Percentiles rank a stretch among this genome's conserved stretches.
phyloP scores from a whole-genome alignment of 805 yeast genomes.

The Candida nitratophila region DNA sequence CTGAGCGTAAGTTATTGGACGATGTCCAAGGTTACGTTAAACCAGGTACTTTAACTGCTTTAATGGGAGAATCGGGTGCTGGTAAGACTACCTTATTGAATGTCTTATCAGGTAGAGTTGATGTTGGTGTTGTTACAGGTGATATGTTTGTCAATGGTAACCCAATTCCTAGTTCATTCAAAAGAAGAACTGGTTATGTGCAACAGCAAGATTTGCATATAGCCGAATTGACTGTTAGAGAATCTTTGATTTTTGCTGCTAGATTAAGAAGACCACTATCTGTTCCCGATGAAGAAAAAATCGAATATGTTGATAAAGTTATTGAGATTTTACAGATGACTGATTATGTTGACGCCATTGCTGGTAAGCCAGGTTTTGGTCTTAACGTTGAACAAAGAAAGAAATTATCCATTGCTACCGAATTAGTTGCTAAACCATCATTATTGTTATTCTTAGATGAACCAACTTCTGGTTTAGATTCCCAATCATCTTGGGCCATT shows the following conservation, averaged over 20 bases:
- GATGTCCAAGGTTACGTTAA: conserved; percentile 36
- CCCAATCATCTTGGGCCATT: conserved; percentile 55
- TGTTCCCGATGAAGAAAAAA: conserved; percentile 34
- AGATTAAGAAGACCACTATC: conserved; percentile 36
- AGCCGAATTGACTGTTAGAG: conserved; percentile 44
- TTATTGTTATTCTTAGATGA: conserved; percentile 49
- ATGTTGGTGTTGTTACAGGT: conserved; percentile 48
- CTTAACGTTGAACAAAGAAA: conserved; percentile 50
- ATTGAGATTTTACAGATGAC: conserved; percentile 34
- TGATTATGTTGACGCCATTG: conserved; percentile 44
- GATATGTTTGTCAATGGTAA: conserved; percentile 49
- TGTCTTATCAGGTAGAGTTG: conserved; percentile 43
- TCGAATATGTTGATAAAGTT: conserved; percentile 36
- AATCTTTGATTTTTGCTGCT: conserved; percentile 42
- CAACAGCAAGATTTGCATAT: conserved; percentile 51
- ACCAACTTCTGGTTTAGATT: conserved; percentile 55
- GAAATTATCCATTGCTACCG: conserved; percentile 48
- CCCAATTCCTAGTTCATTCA: conserved; percentile 39
- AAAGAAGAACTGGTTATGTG: conserved; percentile 49
- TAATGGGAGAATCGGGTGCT: conserved; percentile 63
- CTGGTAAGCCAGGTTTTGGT: conserved; percentile 40
- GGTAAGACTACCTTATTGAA: conserved; percentile 56
- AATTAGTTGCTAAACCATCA: conserved; percentile 48
- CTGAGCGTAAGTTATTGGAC: conserved; percentile 33
- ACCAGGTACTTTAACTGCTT: conserved; percentile 53